phyloP scores from a whole-genome alignment of 163 green algal species.

The Chlamydomonas reinhardtii region DNA sequence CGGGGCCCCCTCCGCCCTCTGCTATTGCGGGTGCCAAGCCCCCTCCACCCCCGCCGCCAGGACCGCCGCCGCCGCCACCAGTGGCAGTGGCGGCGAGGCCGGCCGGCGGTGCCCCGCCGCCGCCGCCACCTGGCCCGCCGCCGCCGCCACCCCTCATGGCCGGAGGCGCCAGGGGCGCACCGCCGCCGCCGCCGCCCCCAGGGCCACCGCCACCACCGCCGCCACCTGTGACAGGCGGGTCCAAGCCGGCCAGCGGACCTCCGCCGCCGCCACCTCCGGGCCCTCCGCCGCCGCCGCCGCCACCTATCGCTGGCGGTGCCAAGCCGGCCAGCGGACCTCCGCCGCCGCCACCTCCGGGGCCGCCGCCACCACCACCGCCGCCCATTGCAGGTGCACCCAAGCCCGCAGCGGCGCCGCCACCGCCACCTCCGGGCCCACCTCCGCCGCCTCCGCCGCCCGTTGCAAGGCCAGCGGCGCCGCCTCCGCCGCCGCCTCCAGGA shows the following conservation, averaged over 20 bases:
- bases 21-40: background rate
- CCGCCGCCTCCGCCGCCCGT: background rate
- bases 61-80: conserved; percentile 3
- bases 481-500: conserved; percentile 15
- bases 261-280: too few relatives aligned
- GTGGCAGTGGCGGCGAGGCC: background rate
- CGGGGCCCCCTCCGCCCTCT: background rate
- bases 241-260: too few relatives aligned
- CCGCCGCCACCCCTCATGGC: background rate
- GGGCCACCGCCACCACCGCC: too few relatives aligned
- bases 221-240: background rate
- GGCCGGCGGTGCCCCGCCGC: background rate
- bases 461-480: background rate
- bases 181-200: background rate
- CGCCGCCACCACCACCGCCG: background rate
- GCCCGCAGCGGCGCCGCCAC: background rate
- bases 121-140: background rate
- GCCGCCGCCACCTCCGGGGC: conserved; percentile 2
- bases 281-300: too few relatives aligned
- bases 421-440: background rate
- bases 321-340: too few relatives aligned
- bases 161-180: background rate
- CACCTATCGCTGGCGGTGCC: background rate
- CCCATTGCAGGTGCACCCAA: too few relatives aligned
- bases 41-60: background rate